Conservation (phyloP, 2,329 filamentous ascomycete genomes). For the Fusarium camptoceras region DNA sequence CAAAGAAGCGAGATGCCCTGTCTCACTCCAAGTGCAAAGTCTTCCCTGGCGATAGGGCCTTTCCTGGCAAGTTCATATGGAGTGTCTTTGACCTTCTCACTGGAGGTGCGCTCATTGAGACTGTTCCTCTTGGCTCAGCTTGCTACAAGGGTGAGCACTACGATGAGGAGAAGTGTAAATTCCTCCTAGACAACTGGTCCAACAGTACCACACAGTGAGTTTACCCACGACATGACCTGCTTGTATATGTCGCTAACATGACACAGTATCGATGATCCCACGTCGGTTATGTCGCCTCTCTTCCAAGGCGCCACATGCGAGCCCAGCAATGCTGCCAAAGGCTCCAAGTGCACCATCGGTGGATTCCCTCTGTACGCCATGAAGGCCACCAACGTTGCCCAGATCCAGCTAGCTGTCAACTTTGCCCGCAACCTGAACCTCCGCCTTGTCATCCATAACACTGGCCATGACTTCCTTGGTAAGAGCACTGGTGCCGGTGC, state of each 20-base stretch:
- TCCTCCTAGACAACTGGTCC: conserved; percentile 1
- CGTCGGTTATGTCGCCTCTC: conserved; percentile 56
- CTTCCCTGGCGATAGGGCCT: conserved; percentile 47
- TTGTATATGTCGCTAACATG: conserved; percentile 2
- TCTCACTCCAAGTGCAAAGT: conserved; percentile 43
- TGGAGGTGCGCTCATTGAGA: conserved; percentile 50
- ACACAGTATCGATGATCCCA: conserved; percentile 49
- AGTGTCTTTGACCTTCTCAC: conserved; percentile 51
- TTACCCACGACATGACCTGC: accelerated
- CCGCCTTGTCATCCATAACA: conserved; percentile 62
- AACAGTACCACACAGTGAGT: conserved; percentile 34
- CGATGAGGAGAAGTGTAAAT: neutral
- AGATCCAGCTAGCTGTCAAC: conserved; percentile 61
- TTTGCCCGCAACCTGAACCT: conserved; percentile 61
- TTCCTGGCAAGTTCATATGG: conserved; percentile 47
- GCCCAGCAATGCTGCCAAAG: conserved; percentile 44
- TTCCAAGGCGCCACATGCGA: conserved; percentile 55
- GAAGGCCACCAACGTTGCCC: conserved; percentile 56
- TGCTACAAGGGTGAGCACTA: conserved; percentile 48
- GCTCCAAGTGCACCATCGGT: conserved; percentile 53
- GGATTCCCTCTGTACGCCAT: conserved; percentile 58
- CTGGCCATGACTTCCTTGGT: conserved; percentile 65
- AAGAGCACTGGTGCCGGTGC: conserved; percentile 67
- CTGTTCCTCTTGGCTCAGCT: conserved; percentile 49
- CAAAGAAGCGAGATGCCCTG: conserved; percentile 5